phyloP scores from a whole-genome alignment of 2,329 filamentous ascomycete genomes.

The Cladosporium sp. region DNA sequence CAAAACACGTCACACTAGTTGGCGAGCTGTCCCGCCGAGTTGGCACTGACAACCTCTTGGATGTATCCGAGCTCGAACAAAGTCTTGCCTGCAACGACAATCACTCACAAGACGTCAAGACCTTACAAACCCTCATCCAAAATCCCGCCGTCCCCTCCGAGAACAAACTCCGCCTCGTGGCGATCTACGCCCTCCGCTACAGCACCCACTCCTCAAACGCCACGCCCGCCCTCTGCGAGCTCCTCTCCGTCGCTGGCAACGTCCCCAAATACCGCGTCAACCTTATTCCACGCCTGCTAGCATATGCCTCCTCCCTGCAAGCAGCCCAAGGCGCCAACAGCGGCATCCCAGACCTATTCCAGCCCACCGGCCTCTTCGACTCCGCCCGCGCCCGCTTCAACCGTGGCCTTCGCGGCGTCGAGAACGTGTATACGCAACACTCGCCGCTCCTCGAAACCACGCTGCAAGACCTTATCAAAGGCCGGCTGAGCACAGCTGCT shows the following conservation, averaged over 20 bases:
- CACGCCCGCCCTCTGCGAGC: conserved; percentile 77
- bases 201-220: conserved; percentile 80
- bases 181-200: conserved; percentile 92
- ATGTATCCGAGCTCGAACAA: conserved; percentile 95
- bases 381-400: conserved; percentile 85
- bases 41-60: conserved; percentile 79
- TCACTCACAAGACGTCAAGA: conserved; percentile 86
- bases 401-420: conserved; percentile 83
- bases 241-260: conserved; percentile 78
- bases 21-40: conserved; percentile 88
- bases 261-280: conserved; percentile 72
- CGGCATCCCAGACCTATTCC: conserved; percentile 90
- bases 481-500: conserved; percentile 75
- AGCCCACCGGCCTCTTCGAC: conserved; percentile 85
- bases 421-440: conserved; percentile 98
- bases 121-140: conserved; percentile 80
- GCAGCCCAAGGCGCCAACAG: conserved; percentile 56
- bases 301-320: conserved; percentile 83
- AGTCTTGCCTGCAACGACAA: conserved; percentile 96
- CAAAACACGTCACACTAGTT: conserved; percentile 95
- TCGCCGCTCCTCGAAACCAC: conserved; percentile 83
- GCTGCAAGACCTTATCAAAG: conserved; percentile 89
- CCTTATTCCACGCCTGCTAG: conserved; percentile 74
- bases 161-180: conserved; percentile 84
- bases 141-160: conserved; percentile 70